Percentiles rank a stretch among this genome's conserved stretches.
These are phyloP conservation scores for Neurospora sp. DNA, from an alignment of 495 filamentous ascomycete genomes.

Conservation along the genomic window DNA sequence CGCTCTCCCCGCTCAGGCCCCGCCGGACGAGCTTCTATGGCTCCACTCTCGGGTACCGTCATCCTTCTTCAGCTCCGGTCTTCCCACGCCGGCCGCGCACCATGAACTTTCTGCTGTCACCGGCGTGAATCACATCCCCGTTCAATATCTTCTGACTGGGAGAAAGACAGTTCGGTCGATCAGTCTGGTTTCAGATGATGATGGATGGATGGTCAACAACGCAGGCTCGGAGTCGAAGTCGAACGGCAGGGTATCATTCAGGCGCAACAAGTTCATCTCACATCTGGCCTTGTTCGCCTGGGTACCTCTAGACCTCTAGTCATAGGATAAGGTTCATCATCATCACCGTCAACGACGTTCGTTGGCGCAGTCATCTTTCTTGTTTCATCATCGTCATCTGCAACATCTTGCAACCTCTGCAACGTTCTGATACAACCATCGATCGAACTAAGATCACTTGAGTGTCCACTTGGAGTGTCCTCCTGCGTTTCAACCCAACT, in stretches of 20 bases:
- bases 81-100: neutral
- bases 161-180: neutral
- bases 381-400: neutral
- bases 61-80: neutral
- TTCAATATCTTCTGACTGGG: neutral
- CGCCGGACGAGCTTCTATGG: neutral
- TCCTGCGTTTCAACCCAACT: slow-evolving; percentile 7
- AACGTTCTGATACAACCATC: neutral
- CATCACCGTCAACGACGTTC: neutral
- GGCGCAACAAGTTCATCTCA: neutral
- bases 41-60: neutral
- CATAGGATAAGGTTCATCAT: neutral
- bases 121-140: neutral
- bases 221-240: neutral
- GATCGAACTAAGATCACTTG: neutral
- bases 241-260: neutral
- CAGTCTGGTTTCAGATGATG: neutral
- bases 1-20: neutral
- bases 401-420: neutral
- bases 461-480: neutral
- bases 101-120: neutral
- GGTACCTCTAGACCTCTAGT: neutral
- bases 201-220: neutral
- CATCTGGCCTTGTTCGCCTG: neutral
- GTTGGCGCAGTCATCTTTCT: neutral